Evolutionary conservation across 2,329 filamentous ascomycete species (phyloP), one percentile per base, ranked within the genome.

Genomic region (Cercospora berteroae): DNA sequence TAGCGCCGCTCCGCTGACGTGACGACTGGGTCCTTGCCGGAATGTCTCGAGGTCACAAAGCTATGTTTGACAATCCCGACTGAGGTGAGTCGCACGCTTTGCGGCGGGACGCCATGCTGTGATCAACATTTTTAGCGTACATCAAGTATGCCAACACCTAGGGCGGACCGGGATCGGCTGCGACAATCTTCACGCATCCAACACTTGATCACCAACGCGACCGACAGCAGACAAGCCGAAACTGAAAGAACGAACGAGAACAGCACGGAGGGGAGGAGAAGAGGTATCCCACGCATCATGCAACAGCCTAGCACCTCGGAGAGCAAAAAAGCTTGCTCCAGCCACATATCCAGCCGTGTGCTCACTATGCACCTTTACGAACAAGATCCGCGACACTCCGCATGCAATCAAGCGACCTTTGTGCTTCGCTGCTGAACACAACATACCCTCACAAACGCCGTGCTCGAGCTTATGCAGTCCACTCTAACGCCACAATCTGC

Each of bases 401-500:
- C 58, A 42, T 60, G 58, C 58, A 60, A 2, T 18, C 58, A 42
- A 48, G 31, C 36, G 58, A 44, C 36, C 20, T 60, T 16, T 36
- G 16, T 48, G 27, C 42, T 27, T 63, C 23, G 27, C 42, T 63
- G 29, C 60, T 33, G 48, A 36, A 36, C 56, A 60, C 58, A 60
- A 25, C 58, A 60, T 39, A 18, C 33, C 31, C 33, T 23, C 18
- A 23, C 18, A 36, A 59, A 59, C 56, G 56, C 56, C 36, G 23
- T 48, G 20, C 58, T 60, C 58, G 36, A 59, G 42, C 25, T 18
- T 23, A 48, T n/a, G 36, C 27, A 65, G 31, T 23, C n/a, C 25
- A 29, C 56, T 60, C 20, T 31, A 42, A 63, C 61, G 61, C 61
- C 61, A 63, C 61, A 63, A 33, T 63, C 61, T 63, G 61, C 61